A percentile compares a stretch with the other conserved stretches of the same genome.
These are phyloP conservation scores for Cryptococcus sp. DNA, from an alignment of 1,284 basidiomycete genomes.

Conservation along the genomic window DNA sequence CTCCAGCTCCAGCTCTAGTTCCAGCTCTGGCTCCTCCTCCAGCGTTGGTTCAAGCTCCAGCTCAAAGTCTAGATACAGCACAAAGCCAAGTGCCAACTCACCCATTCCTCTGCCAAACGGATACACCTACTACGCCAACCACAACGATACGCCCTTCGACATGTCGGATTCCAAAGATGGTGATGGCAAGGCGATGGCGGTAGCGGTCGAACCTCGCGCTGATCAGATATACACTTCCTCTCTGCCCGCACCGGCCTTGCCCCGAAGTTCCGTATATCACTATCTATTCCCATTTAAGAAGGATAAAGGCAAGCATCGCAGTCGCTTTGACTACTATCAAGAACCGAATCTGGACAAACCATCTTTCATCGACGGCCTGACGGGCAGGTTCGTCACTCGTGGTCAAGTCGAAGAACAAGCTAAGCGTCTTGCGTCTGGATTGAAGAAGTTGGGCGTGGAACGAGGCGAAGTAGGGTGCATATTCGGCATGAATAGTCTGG, in stretches of 20 bases:
- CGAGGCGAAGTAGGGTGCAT: constrained; percentile 44
- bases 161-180: constrained; percentile 1
- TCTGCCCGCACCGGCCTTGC: constrained; percentile 32
- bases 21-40: too few relatives aligned
- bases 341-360: constrained; percentile 39
- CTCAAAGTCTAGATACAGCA: not conserved
- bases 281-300: constrained; percentile 34
- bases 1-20: too few relatives aligned
- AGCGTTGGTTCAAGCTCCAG: not conserved
- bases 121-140: constrained; percentile 30
- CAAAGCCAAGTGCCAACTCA: not conserved
- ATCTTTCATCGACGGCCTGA: constrained; percentile 68
- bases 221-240: constrained; percentile 33
- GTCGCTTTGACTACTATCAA: constrained; percentile 12
- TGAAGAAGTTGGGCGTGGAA: constrained; percentile 46
- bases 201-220: not conserved
- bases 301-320: constrained; percentile 15
- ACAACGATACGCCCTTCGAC: constrained; percentile 23
- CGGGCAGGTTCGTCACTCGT: constrained; percentile 62
- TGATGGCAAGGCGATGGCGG: too few relatives aligned
- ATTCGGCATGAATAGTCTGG: constrained; percentile 60
- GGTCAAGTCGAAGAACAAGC: constrained; percentile 61
- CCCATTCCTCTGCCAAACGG: constrained; percentile 26
- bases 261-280: constrained; percentile 35
- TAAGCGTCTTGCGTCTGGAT: constrained; percentile 60